Base-by-base conservation (phyloP, 768 basidiomycete genomes). In the Termitomyces titanicus region DNA sequence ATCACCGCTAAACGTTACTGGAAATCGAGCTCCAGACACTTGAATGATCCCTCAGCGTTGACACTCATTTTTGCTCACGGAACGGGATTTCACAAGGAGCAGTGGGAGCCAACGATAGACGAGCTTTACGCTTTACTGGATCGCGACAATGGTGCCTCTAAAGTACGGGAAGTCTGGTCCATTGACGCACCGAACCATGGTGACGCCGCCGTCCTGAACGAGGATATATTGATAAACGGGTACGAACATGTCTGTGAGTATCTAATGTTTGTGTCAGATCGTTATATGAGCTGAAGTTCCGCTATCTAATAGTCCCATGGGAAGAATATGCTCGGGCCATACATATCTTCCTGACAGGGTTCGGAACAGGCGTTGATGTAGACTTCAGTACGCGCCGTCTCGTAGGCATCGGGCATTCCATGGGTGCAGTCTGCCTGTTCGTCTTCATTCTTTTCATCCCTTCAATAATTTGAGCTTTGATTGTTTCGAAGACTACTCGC, bases 101-200 rank as follows among this genome's bases (percentile, higher is more conserved):
- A 72, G n/a, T 84, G 80, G 79, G 82, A 84, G 58, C 81, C 83
- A 0, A 73, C 75, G 0, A 67, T 85, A 3, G 77, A 79, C 8
- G 76, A 80, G 7, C 63, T 84, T 17, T 76, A 71, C 46, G 54
- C 37, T 2, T 45, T 75, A 1, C 52, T 74, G 4, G 63, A 55
- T 1, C 37, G 50, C 5, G 47, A 63, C 13, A 25, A 52, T 18
- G 55, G 61, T 1, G 31, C 49, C 7, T 58, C 69, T 12, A 75
- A 72, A 63, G 71, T 82, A 25, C 69, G 77, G 9, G 80, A 82
- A 46, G 70, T 72, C 5, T 82, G 79, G 80, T 66, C 76, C 0
- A 65, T 84, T 10, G 82, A 83, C 47, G 75, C 73, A 17, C 77
- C 80, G 1, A 83, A 83, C 58, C 81, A 83, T 54, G 82, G 83